Percentiles rank a stretch among this genome's conserved stretches.
Evolutionary conservation across 768 basidiomycete species (phyloP).

Genomic region (Russula vinacea): DNA sequence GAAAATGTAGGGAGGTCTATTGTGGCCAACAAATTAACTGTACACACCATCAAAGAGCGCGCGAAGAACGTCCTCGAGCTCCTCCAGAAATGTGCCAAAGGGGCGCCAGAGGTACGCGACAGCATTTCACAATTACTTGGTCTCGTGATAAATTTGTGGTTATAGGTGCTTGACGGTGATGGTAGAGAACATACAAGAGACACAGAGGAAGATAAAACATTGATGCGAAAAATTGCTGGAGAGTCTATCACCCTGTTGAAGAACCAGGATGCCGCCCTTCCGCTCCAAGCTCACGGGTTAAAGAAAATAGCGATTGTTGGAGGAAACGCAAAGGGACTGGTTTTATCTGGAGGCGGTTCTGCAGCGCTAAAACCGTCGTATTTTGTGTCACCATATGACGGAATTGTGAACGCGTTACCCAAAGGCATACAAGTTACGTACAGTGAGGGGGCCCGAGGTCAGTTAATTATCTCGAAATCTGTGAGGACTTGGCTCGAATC

Average conservation of each 20-base stretch:
- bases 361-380: conserved; percentile 72
- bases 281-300: conserved; percentile 45
- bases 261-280: conserved; percentile 56
- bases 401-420: conserved; percentile 58
- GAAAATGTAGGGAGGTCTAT: conserved; percentile 62
- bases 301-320: conserved; percentile 77
- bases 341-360: conserved; percentile 68
- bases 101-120: conserved; percentile 47
- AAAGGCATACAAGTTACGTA: conserved; percentile 55
- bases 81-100: conserved; percentile 60
- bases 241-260: conserved; percentile 74
- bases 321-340: conserved; percentile 60
- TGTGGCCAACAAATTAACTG: conserved; percentile 57
- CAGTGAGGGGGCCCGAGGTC: conserved; percentile 67
- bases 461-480: conserved; percentile 23
- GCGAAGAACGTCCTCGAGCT: conserved; percentile 58
- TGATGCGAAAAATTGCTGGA: conserved; percentile 66
- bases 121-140: background rate
- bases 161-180: conserved; percentile 67
- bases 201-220: conserved; percentile 54
- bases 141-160: background rate
- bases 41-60: conserved; percentile 52
- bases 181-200: conserved; percentile 62
- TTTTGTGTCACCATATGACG: conserved; percentile 73
- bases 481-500: background rate